Percentiles rank a stretch among this genome's conserved stretches.
These are phyloP conservation scores for Pichiaceae sp. DNA, from an alignment of 1,139 yeast species.

Conservation along the genomic window DNA sequence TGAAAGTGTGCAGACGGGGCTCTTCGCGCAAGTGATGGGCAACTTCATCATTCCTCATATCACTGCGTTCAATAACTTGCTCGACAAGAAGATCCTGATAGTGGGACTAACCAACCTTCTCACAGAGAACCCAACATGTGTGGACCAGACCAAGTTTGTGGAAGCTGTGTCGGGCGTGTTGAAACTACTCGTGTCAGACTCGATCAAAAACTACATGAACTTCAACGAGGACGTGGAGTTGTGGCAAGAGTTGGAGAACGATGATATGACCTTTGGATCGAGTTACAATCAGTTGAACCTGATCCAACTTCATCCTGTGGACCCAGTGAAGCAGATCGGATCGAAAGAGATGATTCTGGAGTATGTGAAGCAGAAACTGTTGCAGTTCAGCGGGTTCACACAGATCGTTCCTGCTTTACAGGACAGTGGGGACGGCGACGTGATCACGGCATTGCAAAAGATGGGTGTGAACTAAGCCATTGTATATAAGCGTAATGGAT, in stretches of 20 bases:
- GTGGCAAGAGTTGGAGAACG: constrained; percentile 49
- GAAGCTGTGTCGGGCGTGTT: constrained; percentile 47
- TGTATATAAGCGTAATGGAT: background rate
- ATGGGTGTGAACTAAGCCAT: background rate
- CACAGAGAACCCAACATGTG: constrained; percentile 24
- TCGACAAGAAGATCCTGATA: constrained; percentile 68
- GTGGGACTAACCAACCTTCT: constrained; percentile 66
- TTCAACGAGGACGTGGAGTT: constrained; percentile 23
- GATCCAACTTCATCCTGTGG: constrained; percentile 52
- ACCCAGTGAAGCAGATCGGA: constrained; percentile 53
- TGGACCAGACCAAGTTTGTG: constrained; percentile 25
- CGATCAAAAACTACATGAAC: constrained; percentile 25
- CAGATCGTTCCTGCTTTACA: constrained; percentile 1
- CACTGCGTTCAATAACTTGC: constrained; percentile 53
- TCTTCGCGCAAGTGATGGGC: constrained; percentile 27
- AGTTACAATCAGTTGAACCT: constrained; percentile 67
- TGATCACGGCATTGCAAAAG: constrained; percentile 1
- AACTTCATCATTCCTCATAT: constrained; percentile 61
- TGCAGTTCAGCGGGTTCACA: constrained; percentile 15
- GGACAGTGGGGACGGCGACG: background rate
- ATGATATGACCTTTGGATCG: constrained; percentile 73
- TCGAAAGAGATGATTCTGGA: constrained; percentile 21
- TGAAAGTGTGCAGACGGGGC: constrained; percentile 53
- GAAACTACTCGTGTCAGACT: constrained; percentile 33
- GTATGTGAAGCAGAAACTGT: constrained; percentile 27